phyloP scores from a whole-genome alignment of 768 basidiomycete genomes.

The Suillus hirtellus region DNA sequence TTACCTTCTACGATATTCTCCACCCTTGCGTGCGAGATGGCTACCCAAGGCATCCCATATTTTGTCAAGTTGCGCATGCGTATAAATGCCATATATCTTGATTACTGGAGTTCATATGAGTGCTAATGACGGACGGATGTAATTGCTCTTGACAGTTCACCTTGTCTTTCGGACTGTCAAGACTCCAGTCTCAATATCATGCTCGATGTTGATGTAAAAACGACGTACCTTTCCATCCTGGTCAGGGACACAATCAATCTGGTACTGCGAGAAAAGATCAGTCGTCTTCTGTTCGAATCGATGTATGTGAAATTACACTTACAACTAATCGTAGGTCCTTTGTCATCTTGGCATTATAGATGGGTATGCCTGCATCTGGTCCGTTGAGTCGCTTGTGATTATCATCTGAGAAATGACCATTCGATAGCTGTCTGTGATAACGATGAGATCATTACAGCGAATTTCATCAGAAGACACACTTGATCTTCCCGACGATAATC shows the following conservation, averaged over 20 bases:
- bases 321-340: constrained; percentile 52
- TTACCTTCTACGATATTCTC: constrained; percentile 56
- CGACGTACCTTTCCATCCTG: constrained; percentile 33
- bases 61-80: constrained; percentile 46
- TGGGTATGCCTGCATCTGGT: constrained; percentile 46
- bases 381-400: constrained; percentile 64
- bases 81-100: constrained; percentile 51
- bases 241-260: constrained; percentile 47
- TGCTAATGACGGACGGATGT: not conserved
- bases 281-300: not conserved
- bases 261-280: constrained; percentile 38
- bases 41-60: constrained; percentile 49
- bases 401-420: constrained; percentile 66
- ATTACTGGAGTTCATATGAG: constrained; percentile 35
- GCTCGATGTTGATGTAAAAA: not conserved
- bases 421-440: constrained; percentile 58
- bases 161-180: constrained; percentile 40
- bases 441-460: not conserved
- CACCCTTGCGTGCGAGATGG: constrained; percentile 44
- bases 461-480: constrained; percentile 36
- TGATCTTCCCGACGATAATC: constrained; percentile 69
- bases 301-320: constrained; percentile 17
- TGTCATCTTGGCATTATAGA: constrained; percentile 71
- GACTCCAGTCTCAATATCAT: not conserved
- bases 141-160: constrained; percentile 19